Conservation (phyloP, 805 yeast species). For the Candida boleticola region DNA sequence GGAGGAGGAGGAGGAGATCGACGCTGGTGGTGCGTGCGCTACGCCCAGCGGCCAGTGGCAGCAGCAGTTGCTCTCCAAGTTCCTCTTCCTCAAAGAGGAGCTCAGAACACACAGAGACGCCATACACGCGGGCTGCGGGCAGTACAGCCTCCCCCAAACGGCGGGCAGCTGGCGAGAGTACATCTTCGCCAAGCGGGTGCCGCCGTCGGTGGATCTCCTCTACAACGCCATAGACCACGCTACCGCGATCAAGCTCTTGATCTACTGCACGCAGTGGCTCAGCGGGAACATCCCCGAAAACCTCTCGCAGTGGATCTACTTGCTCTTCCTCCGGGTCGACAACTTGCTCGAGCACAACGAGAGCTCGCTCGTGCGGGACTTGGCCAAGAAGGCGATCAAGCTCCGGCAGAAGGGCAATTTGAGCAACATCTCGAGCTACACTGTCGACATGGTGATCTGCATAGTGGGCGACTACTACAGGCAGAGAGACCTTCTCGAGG, state of each 20-base stretch:
- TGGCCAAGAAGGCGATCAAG: slow-evolving; percentile 38
- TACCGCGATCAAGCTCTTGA: slow-evolving; percentile 31
- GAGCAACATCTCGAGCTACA: slow-evolving; percentile 16
- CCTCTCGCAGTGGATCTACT: slow-evolving; percentile 37
- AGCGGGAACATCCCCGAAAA: slow-evolving; percentile 24
- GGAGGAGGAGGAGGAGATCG: neutral
- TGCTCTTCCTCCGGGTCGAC: slow-evolving; percentile 34
- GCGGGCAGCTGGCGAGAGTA: slow-evolving; percentile 31
- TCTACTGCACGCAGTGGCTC: slow-evolving; percentile 37
- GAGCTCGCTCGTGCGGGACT: slow-evolving; percentile 30
- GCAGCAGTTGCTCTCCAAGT: slow-evolving; percentile 6
- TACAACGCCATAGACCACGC: slow-evolving; percentile 24
- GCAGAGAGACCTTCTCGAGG: slow-evolving; percentile 29
- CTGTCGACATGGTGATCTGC: slow-evolving; percentile 29
- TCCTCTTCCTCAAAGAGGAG: slow-evolving; percentile 9
- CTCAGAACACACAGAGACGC: slow-evolving; percentile 1
- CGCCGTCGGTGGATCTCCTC: slow-evolving; percentile 26
- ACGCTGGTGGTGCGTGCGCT: slow-evolving; percentile 2
- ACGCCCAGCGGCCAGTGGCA: slow-evolving; percentile 8
- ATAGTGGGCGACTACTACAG: slow-evolving; percentile 33
- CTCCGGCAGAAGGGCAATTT: slow-evolving; percentile 13
- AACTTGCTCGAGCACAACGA: slow-evolving; percentile 31
- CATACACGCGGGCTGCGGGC: neutral
- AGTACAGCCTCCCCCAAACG: slow-evolving; percentile 12
- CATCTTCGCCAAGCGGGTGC: slow-evolving; percentile 21